Base-by-base conservation (phyloP, 2,329 filamentous ascomycete species). In the Aspergillus cejpii region DNA sequence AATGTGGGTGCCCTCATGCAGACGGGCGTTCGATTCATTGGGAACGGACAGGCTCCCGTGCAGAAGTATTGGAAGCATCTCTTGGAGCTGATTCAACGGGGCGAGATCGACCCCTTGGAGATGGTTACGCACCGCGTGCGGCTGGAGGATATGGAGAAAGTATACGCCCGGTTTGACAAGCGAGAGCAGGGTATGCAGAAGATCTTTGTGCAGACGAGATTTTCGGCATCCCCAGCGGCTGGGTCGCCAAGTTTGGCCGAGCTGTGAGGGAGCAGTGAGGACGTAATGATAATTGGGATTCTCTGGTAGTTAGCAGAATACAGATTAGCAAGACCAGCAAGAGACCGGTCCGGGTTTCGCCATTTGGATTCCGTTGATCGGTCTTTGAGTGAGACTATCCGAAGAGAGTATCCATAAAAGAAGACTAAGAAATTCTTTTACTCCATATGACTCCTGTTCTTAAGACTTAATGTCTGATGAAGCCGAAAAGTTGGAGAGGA, bases 1-100 rank as follows among this genome's bases (percentile, higher is more conserved):
- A 87, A 87, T 67, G 82, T 91, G 54, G 87, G 88, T 7, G 82
- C 85, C 0, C 62, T 94, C 11, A 94, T 94, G 87, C 81, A 94
- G 68, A 81, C 85, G 24, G 87, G 87, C n/a, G 80, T 94, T 54
- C 82, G 85, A 1, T 76, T 94, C 36, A 89, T 81, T 52, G 79
- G 80, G 33, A 82, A 82, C 53, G 79, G 80, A 3, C 80, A 83
- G 60, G 79, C 79, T 2, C 87, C 87, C 0, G 86, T 94, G 0
- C 86, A 91, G 57, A 79, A 83, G 58, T 92, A 94, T 70, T 94
- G 87, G 88, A 74, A 87, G 19, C 77, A 85, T 3, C 72, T 94
- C n/a, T 73, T 92, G 37, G 69, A 77, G 49, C 73, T 74, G 61
- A 84, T 94, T 49, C 76, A 82, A 56, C 74, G 73, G 17, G 80